Conservation (phyloP, 805 yeast genomes). For the Teunomyces aglyptinius region DNA sequence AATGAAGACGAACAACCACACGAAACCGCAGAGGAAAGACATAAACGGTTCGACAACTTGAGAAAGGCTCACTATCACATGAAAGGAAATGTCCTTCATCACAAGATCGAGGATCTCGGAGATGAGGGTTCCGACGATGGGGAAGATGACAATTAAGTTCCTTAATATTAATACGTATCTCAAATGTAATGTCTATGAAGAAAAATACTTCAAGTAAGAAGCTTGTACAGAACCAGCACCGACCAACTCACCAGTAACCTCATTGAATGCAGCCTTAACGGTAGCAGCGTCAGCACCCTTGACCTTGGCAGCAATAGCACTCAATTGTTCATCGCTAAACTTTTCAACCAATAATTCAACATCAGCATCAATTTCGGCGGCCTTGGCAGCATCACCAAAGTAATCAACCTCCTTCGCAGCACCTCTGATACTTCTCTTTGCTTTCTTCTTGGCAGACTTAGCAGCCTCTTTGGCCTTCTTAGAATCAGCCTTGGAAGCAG, state of each 20-base stretch:
- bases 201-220: slow-evolving; percentile 53
- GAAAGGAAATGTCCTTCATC: slow-evolving; percentile 48
- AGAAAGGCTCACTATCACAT: slow-evolving; percentile 77
- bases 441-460: slow-evolving; percentile 97
- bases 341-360: slow-evolving; percentile 74
- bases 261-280: slow-evolving; percentile 60
- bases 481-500: slow-evolving; percentile 57
- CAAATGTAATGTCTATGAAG: slow-evolving; percentile 3
- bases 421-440: slow-evolving; percentile 81
- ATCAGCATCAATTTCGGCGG: slow-evolving; percentile 73
- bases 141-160: slow-evolving; percentile 1
- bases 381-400: slow-evolving; percentile 74
- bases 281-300: slow-evolving; percentile 51
- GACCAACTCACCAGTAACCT: slow-evolving; percentile 50
- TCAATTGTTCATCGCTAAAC: slow-evolving; percentile 76
- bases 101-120: slow-evolving; percentile 14
- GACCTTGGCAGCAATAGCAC: slow-evolving; percentile 68
- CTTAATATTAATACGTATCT: background rate
- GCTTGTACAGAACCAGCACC: slow-evolving; percentile 56
- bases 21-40: slow-evolving; percentile 57
- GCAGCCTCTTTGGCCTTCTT: slow-evolving; percentile 91
- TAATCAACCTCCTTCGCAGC: slow-evolving; percentile 80
- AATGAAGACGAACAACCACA: slow-evolving; percentile 39
- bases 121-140: background rate
- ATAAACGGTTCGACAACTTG: slow-evolving; percentile 68